Evolutionary conservation across 768 basidiomycete species (phyloP).

Genomic region (Russula griseocarnosa): DNA sequence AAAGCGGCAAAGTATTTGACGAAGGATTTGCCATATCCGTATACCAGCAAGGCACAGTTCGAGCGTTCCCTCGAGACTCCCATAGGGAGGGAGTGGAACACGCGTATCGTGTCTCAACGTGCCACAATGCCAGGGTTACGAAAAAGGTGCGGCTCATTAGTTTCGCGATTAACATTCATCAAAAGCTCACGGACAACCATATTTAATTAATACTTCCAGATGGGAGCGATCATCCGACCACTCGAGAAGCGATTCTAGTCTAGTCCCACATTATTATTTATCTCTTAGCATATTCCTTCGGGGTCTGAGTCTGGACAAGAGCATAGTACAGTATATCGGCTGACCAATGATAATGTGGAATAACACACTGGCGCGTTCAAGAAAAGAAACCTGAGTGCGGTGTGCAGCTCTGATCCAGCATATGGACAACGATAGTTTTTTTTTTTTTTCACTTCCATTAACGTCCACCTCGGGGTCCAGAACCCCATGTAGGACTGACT

Average conservation of each 20-base stretch:
- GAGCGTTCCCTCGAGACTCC: slow-evolving; percentile 80
- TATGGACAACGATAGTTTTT: neutral
- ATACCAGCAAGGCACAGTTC: slow-evolving; percentile 89
- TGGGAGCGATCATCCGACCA: slow-evolving; percentile 68
- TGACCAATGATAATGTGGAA: neutral
- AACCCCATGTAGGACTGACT: too few species aligned
- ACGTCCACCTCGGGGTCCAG: too few species aligned
- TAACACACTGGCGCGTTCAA: neutral
- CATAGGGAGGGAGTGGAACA: slow-evolving; percentile 91
- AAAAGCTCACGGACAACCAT: neutral
- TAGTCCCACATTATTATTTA: slow-evolving; percentile 26
- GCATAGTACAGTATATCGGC: neutral
- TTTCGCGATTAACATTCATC: neutral
- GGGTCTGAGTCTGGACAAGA: neutral
- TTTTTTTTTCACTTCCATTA: too few species aligned
- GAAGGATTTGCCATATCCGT: slow-evolving; percentile 91
- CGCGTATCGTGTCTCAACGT: slow-evolving; percentile 75
- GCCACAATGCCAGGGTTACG: slow-evolving; percentile 76
- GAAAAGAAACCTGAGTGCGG: neutral
- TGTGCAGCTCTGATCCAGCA: neutral
- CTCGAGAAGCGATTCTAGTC: slow-evolving; percentile 49
- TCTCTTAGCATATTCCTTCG: neutral
- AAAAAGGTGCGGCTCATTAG: slow-evolving; percentile 60
- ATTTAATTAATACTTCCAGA: slow-evolving; percentile 37
- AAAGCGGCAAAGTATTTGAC: slow-evolving; percentile 87